Conservation (phyloP, 345 rosid species). For the Eucalyptus cloeziana region DNA sequence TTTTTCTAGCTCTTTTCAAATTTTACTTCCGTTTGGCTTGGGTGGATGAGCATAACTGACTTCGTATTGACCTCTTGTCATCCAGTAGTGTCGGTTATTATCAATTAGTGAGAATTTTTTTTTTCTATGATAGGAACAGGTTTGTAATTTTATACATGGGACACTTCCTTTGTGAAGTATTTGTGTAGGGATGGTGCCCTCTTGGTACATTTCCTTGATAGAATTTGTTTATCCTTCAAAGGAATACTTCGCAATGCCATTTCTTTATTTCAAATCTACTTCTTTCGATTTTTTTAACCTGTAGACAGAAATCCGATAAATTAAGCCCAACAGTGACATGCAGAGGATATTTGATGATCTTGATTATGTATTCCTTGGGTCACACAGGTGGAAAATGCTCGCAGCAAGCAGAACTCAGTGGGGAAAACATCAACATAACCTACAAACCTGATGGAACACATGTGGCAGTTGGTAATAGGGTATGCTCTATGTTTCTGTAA, state of each 20-base stretch:
- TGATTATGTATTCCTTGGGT: not conserved
- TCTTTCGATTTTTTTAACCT: not conserved
- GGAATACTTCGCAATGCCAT: not conserved
- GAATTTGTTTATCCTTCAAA: not conserved
- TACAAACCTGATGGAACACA: conserved; percentile 93
- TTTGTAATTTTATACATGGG: not conserved
- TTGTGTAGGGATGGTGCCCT: not conserved
- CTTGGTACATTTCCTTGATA: not conserved
- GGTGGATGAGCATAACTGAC: not conserved
- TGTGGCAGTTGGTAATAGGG: conserved; percentile 95
- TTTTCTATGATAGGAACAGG: not conserved
- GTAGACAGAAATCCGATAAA: not conserved
- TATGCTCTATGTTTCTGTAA: conserved; percentile 16
- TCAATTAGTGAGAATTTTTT: not conserved
- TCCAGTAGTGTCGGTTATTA: not conserved
- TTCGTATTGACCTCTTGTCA: not conserved
- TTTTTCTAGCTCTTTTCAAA: not conserved
- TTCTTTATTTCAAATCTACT: not conserved
- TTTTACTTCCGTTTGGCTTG: not conserved
- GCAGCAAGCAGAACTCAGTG: conserved; percentile 90
- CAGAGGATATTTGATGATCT: not conserved
- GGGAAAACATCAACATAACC: conserved; percentile 96
- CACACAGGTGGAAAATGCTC: conserved; percentile 88
- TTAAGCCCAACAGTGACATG: not conserved
- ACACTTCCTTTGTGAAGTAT: not conserved